phyloP scores from a whole-genome alignment of 768 basidiomycete genomes.

The Omphalotus guepiniiformis region DNA sequence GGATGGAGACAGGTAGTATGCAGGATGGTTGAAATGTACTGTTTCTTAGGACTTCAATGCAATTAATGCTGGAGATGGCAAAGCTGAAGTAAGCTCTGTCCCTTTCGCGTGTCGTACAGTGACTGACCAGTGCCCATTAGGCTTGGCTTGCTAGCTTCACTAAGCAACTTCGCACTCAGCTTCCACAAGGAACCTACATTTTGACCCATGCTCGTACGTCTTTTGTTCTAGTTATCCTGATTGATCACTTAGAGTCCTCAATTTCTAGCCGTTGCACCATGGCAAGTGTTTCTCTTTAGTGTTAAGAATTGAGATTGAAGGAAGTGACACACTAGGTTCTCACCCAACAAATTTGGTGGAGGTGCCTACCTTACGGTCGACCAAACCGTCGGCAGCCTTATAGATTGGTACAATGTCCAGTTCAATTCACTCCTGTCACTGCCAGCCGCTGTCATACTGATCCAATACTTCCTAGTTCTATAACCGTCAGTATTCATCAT shows the following conservation, averaged over 20 bases:
- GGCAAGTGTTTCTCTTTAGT: too few relatives aligned
- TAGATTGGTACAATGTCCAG: conserved; percentile 64
- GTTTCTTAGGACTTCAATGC: conserved; percentile 28
- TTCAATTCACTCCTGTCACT: conserved; percentile 29
- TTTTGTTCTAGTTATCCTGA: not conserved
- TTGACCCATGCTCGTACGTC: conserved; percentile 31
- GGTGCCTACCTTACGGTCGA: conserved; percentile 59
- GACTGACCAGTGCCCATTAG: not conserved
- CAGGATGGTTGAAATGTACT: too few relatives aligned
- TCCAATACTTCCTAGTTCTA: conserved; percentile 30
- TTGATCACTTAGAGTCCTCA: too few relatives aligned
- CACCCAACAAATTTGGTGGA: conserved; percentile 34
- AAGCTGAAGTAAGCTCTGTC: conserved; percentile 19
- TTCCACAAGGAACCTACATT: conserved; percentile 29
- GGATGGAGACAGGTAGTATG: too few relatives aligned
- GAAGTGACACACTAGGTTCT: conserved; percentile 36
- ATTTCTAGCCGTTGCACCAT: too few relatives aligned
- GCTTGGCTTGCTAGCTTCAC: conserved; percentile 30
- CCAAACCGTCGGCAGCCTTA: conserved; percentile 45
- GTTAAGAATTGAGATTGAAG: too few relatives aligned
- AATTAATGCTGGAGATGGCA: conserved; percentile 16
- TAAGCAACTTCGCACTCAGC: conserved; percentile 24
- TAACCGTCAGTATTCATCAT: conserved; percentile 32
- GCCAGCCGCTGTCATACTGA: conserved; percentile 5
- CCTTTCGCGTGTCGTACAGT: not conserved